Base-by-base conservation (phyloP, 2,329 filamentous ascomycete species). In the Hyphodiscus sp. region DNA sequence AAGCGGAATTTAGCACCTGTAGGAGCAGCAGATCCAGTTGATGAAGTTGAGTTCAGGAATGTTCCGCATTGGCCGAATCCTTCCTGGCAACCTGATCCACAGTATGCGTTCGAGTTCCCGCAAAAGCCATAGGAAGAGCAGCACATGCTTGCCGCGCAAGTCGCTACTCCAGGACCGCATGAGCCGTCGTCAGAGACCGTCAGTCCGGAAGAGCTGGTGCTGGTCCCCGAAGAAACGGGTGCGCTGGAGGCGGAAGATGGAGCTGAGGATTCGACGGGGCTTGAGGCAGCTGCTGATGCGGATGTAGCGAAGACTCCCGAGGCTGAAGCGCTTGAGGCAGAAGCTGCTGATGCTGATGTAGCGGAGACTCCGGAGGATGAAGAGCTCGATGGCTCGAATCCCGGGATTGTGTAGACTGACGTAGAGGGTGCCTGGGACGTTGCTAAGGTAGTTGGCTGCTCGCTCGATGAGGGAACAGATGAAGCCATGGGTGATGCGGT, bases 61-160 rank as follows among this genome's bases (percentile, higher is more conserved):
- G 20, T 45, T 19, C 53, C 57, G 23, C 57, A 59, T 9, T 47
- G 20, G 20, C 59, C 59, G 49, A 57, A 59, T 8, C 26, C 52
- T 23, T 48, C 30, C 29, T 59, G 54, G 48, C 59, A 60, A 10
- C 59, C 59, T n/a, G 44, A 41, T 16, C 48, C 55, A 42, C 59
- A 61, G 49, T 54, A 54, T 18, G 45, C 50, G 33, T 47, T 47
- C 7, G 50, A 51, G 19, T 13, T 26, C 19, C 59, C 59, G 42
- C 59, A 61, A 13, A 45, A 58, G 3, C 59, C 52, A 7, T 41
- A 50, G 13, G n/a, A 38, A 9, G 59, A 61, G 30, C 61, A 63
- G 42, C 59, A 61, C 7, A 26, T 29, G 2, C 53, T 58, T 19
- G 52, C 55, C 13, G 15, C 33, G 29, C 59, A 62, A 8, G 57